Evolutionary conservation across 1,284 basidiomycete species (phyloP).

Genomic region (Melanopsichium pennsylvanicum): DNA sequence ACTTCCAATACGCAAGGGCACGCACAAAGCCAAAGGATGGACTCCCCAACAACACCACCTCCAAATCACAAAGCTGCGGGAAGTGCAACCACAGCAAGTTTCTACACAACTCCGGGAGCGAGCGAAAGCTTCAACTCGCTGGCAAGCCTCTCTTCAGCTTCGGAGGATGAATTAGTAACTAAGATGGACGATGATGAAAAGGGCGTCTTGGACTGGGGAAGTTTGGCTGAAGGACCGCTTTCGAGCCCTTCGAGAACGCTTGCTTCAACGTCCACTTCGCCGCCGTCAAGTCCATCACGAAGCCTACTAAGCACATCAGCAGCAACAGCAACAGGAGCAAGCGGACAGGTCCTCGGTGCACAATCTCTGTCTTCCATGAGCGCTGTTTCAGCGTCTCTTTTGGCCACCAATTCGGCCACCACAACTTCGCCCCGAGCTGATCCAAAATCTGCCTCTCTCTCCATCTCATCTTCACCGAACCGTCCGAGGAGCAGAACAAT

Average conservation of each 20-base stretch:
- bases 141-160: slow-evolving; percentile 14
- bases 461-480: too few species aligned
- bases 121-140: slow-evolving; percentile 26
- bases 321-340: too few species aligned
- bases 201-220: slow-evolving; percentile 34
- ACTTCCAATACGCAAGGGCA: not conserved
- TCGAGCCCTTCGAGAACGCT: not conserved
- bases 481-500: too few species aligned
- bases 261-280: not conserved
- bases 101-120: slow-evolving; percentile 23
- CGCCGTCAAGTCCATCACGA: slow-evolving; percentile 14
- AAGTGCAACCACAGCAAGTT: slow-evolving; percentile 11
- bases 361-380: too few species aligned
- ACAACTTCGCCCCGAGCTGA: too few species aligned
- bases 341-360: too few species aligned
- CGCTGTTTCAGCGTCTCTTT: too few species aligned
- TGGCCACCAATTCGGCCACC: too few species aligned
- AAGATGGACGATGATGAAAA: slow-evolving; percentile 17
- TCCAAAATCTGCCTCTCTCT: too few species aligned
- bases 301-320: slow-evolving; percentile 2
- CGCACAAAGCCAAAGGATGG: not conserved
- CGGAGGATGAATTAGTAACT: slow-evolving; percentile 8
- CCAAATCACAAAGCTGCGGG: too few species aligned
- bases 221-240: slow-evolving; percentile 16
- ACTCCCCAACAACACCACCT: not conserved